Conservation (phyloP, 2,329 filamentous ascomycete species). For the Exophiala mesophila region DNA sequence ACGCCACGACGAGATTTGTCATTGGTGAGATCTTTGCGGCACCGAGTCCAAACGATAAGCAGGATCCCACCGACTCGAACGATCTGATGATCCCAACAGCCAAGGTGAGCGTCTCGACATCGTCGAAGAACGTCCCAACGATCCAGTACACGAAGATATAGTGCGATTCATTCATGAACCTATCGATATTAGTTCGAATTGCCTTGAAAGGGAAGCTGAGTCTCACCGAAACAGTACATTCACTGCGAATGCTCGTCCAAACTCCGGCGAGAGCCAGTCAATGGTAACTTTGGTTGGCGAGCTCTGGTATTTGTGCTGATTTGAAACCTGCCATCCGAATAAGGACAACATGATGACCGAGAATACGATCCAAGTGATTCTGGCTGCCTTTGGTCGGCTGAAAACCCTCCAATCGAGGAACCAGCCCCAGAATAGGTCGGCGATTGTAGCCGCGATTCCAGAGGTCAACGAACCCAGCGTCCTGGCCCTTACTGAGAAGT, state of each 20-base stretch:
- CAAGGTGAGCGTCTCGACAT: constrained; percentile 49
- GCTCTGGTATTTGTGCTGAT: constrained; percentile 41
- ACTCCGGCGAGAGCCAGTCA: constrained; percentile 43
- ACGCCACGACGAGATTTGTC: constrained; percentile 46
- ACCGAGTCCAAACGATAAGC: constrained; percentile 46
- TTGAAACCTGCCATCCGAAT: constrained; percentile 47
- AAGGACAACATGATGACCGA: constrained; percentile 40
- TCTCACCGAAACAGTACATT: constrained; percentile 43
- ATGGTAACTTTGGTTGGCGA: constrained; percentile 37
- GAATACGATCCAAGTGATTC: constrained; percentile 41
- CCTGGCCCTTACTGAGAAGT: constrained; percentile 49
- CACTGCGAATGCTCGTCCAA: constrained; percentile 45
- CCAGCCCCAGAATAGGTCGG: constrained; percentile 49
- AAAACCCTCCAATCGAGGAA: constrained; percentile 44
- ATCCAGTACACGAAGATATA: constrained; percentile 52
- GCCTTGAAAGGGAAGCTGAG: not conserved
- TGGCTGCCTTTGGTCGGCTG: constrained; percentile 41
- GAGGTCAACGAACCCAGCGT: constrained; percentile 45
- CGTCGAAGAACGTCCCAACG: constrained; percentile 48
- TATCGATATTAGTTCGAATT: not conserved
- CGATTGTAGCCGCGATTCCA: constrained; percentile 42
- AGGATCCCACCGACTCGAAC: constrained; percentile 47
- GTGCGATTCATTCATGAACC: constrained; percentile 49
- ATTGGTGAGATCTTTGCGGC: constrained; percentile 44
- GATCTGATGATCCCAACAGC: constrained; percentile 46